Evolutionary conservation across 306 rosid species (phyloP), one percentile per base, ranked within the genome.

Genomic region (Datisca glomerata): DNA sequence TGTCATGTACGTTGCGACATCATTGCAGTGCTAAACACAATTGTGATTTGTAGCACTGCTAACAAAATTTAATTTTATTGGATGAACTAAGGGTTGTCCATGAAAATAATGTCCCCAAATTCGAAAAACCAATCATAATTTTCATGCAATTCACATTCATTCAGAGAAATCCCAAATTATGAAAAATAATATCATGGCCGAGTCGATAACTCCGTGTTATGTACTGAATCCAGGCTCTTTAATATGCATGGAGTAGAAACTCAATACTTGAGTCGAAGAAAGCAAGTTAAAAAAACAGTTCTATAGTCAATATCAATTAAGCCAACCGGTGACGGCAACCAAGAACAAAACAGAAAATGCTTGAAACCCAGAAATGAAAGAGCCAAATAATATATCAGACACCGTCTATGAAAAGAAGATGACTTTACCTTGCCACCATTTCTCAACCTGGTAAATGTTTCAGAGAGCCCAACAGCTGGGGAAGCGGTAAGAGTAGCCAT

Each of bases 361-460:
- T 3, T 8, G n/a, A 14, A 14, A 25, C 13, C 37, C 24, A 57
- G 25, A 32, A 0, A 28, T 0, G 33, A 45, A 43, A 5, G 3
- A 39, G n/a, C 1, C 29, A 49, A 14, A 31, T 3, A 20, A 11
- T 25, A 32, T 7, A 46, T 42, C 54, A 34, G 24, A 11, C 16
- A 13, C 5, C 18, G 18, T 6, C 4, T 17, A 2, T 7, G 55
- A 39, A 49, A 27, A 44, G 27, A 43, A 42, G n/a, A 9, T 49
- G 24, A 44, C 16, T 17, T 64, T 34, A 84, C 98, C 71, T 77
- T 80, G 45, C 91, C 86, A 29, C 75, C 61, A 41, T 61, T 50
- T 34, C 53, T 89, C 55, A 89, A 34, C 35, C 64, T 80, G 37
- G 29, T 51, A 70, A 89, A 89, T 5, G 95, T 89, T 59, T 74